Conservation (phyloP, 441 rosid genomes). For the Gossypium schwendimanii region DNA sequence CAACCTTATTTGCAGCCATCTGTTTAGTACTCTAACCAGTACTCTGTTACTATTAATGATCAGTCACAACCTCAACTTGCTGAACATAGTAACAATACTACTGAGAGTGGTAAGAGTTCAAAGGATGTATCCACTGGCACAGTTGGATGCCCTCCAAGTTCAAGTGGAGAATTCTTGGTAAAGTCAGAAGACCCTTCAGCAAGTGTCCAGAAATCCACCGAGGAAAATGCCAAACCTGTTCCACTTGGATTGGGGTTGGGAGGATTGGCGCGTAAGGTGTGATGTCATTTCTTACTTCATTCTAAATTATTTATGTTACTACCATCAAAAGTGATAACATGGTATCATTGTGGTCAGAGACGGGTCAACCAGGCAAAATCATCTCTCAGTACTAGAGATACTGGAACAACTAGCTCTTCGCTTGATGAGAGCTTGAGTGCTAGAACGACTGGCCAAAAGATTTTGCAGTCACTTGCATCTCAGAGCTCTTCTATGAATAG, state of each 20-base stretch:
- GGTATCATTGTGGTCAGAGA: slow-evolving; percentile 28
- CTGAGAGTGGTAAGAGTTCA: slow-evolving; percentile 20
- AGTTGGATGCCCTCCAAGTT: slow-evolving; percentile 19
- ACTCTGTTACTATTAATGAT: slow-evolving; percentile 11
- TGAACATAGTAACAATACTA: slow-evolving; percentile 19
- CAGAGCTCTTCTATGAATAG: slow-evolving; percentile 29
- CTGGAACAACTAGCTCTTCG: slow-evolving; percentile 28
- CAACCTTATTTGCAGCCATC: not conserved
- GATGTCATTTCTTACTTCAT: not conserved
- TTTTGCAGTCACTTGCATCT: slow-evolving; percentile 56
- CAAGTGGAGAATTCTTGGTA: slow-evolving; percentile 21
- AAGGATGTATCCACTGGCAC: slow-evolving; percentile 24
- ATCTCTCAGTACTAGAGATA: slow-evolving; percentile 23
- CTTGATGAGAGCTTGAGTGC: slow-evolving; percentile 28
- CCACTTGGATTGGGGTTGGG: slow-evolving; percentile 92
- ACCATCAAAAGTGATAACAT: not conserved
- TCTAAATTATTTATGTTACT: not conserved
- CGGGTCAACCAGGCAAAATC: slow-evolving; percentile 39
- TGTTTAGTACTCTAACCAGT: slow-evolving; percentile 10
- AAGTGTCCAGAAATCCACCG: slow-evolving; percentile 32
- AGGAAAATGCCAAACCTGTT: slow-evolving; percentile 36
- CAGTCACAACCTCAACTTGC: slow-evolving; percentile 24
- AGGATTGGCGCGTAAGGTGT: slow-evolving; percentile 75
- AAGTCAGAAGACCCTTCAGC: slow-evolving; percentile 31
- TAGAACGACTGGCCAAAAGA: slow-evolving; percentile 41